Percentiles rank a stretch among this genome's conserved stretches.
Evolutionary conservation across 345 rosid genomes (phyloP).

Genomic region (Geranium rotundifolium): DNA sequence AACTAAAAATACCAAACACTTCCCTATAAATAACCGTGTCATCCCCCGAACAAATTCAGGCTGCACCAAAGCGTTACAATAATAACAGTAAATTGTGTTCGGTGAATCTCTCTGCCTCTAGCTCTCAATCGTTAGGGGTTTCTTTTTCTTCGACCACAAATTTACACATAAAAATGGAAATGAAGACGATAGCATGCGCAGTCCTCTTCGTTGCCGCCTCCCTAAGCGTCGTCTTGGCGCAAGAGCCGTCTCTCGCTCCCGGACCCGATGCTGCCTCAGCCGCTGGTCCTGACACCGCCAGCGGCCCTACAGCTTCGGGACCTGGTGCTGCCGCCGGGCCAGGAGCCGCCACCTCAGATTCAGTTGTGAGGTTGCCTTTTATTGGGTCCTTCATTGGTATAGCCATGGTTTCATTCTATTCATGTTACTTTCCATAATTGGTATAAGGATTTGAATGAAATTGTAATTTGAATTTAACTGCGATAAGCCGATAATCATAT

Average conservation of each 20-base stretch:
- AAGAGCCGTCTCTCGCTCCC: constrained; percentile 29
- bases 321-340: too few species aligned
- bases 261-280: constrained; percentile 19
- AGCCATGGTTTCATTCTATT: constrained; percentile 10
- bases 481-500: too few species aligned
- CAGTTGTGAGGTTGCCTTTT: constrained; percentile 17
- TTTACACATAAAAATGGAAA: constrained; percentile 26
- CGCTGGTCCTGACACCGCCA: too few species aligned
- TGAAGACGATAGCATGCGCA: constrained; percentile 53
- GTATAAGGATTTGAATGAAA: too few species aligned
- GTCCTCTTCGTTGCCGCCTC: constrained; percentile 44
- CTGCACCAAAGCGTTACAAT: background rate
- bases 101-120: background rate
- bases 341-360: too few species aligned
- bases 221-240: constrained; percentile 33
- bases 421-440: constrained; percentile 11
- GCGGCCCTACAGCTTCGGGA: too few species aligned
- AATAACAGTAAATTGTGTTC: background rate
- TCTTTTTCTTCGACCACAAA: background rate
- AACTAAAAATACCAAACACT: background rate
- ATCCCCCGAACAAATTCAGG: background rate
- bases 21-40: background rate
- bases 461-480: too few species aligned
- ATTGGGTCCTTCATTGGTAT: constrained; percentile 42
- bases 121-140: background rate